Evolutionary conservation across 139 green algal genomes (phyloP), one percentile per base, ranked within the genome.

Genomic region (Chlorella sp.): DNA sequence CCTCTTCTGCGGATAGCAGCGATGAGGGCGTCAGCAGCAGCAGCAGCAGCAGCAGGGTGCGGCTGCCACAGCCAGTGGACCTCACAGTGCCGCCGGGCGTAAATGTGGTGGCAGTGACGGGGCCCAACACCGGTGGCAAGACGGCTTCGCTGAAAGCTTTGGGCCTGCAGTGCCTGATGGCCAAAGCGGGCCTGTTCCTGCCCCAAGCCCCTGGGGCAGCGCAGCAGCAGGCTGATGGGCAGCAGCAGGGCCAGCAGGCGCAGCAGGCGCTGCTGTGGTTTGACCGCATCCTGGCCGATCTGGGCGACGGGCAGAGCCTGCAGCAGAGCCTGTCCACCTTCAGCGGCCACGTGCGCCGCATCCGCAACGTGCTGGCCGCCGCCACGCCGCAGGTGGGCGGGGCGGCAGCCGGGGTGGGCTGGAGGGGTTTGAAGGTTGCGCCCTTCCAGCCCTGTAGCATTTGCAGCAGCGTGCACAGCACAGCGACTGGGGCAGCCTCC

Each of bases 51-150:
- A 72, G 69, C 70, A 60, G 36, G 40, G 56, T 48, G 9, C 11
- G 41, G 46, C 74, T 14, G 30, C 88, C 88, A 2, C 76, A 68
- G 48, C 82, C 85, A 0, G 85, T 93, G 46, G 92, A 96, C 78
- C 82, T 97, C 22, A 64, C 58, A 28, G 85, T 97, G 30, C 87
- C 84, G 16, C 13, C 74, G 24, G 86, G 86, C 2, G 84, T 88
- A 20, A 36, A 48, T 22, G 92, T 94, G 38, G 94, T 96, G 44
- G 89, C 88, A 54, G 91, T 97, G 34, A 96, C 92, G 22, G 95
- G 95, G 0, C 94, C 95, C 48, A 97, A 96, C 87, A 96, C 94
- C 48, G 95, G 82, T 24, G 95, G 95, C 64, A 98, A 98, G 84
- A 98, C 95, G 1, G 95, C 95, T 1, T 88, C 91, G 19, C 89